phyloP scores from a whole-genome alignment of 2,329 filamentous ascomycete species.

The Metarhizium sp. region DNA sequence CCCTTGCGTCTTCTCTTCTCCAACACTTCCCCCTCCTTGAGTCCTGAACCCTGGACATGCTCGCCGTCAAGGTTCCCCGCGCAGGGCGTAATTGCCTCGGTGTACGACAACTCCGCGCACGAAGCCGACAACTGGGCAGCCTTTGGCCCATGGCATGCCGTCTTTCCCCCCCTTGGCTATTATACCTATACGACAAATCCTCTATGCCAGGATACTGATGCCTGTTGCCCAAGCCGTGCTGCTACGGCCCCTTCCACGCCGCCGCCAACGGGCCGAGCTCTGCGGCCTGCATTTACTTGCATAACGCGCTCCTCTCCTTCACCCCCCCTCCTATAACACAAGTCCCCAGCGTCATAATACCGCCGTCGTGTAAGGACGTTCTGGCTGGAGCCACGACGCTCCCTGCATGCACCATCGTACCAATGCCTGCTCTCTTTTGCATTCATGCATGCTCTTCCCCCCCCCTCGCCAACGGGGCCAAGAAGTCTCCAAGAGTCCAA shows the following conservation, averaged over 20 bases:
- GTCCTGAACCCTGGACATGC: background rate
- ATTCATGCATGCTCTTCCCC: background rate
- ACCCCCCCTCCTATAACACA: background rate
- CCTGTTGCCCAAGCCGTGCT: background rate
- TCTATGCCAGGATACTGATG: background rate
- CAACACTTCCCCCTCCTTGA: background rate
- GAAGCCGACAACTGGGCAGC: too few species aligned
- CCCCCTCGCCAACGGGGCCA: background rate
- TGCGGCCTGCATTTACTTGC: background rate
- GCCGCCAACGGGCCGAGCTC: background rate
- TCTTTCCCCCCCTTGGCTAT: background rate
- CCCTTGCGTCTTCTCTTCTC: background rate
- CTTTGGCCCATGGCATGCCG: background rate
- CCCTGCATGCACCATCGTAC: background rate
- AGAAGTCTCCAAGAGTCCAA: background rate
- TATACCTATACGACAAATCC: background rate
- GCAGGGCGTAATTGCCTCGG: background rate
- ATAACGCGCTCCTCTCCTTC: background rate
- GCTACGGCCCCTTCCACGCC: background rate
- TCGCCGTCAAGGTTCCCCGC: background rate
- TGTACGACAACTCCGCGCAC: background rate
- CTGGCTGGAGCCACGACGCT: slow-evolving; percentile 1
- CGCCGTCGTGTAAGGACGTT: background rate
- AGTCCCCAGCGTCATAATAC: background rate
- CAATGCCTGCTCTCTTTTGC: background rate